phyloP scores from a whole-genome alignment of 2,329 filamentous ascomycete species.

The Monilinia vaccinii-corymbosi region DNA sequence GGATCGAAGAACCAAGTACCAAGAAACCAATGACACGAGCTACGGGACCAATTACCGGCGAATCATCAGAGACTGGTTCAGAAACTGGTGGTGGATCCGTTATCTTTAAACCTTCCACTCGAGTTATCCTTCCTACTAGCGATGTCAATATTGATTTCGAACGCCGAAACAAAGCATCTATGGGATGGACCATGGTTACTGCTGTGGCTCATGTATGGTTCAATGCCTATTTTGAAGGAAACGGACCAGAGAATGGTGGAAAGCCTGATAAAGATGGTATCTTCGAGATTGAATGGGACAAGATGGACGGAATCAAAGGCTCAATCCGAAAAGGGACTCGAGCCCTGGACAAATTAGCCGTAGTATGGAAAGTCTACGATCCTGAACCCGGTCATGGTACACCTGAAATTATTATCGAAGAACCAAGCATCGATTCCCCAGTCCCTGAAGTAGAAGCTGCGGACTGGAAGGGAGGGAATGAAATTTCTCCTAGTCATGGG shows the following conservation, averaged over 20 bases:
- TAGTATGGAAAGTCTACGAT: conserved; percentile 62
- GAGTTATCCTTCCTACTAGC: conserved; percentile 65
- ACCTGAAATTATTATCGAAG: conserved; percentile 42
- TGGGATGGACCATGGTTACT: conserved; percentile 82
- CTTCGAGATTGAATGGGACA: conserved; percentile 64
- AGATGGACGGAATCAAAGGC: conserved; percentile 92
- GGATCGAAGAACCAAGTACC: conserved; percentile 8
- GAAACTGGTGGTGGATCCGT: conserved; percentile 61
- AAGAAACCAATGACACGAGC: background rate
- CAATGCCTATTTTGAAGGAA: conserved; percentile 86
- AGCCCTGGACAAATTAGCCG: conserved; percentile 71
- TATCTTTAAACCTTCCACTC: conserved; percentile 63
- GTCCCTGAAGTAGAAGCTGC: conserved; percentile 59
- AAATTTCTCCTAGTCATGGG: conserved; percentile 31
- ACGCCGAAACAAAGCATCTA: conserved; percentile 68
- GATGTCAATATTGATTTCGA: conserved; percentile 90
- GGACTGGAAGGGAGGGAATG: conserved; percentile 61
- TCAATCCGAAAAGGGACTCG: conserved; percentile 71
- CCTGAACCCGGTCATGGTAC: conserved; percentile 17
- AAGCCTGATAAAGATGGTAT: conserved; percentile 59
- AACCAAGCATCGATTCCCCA: conserved; percentile 57
- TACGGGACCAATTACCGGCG: background rate
- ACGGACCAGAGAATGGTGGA: conserved; percentile 59
- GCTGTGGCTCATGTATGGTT: conserved; percentile 95
- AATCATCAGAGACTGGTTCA: conserved; percentile 21